These are phyloP conservation scores for Epichloe gansuensis DNA, from an alignment of 2,329 filamentous ascomycete genomes.

Conservation along the genomic window DNA sequence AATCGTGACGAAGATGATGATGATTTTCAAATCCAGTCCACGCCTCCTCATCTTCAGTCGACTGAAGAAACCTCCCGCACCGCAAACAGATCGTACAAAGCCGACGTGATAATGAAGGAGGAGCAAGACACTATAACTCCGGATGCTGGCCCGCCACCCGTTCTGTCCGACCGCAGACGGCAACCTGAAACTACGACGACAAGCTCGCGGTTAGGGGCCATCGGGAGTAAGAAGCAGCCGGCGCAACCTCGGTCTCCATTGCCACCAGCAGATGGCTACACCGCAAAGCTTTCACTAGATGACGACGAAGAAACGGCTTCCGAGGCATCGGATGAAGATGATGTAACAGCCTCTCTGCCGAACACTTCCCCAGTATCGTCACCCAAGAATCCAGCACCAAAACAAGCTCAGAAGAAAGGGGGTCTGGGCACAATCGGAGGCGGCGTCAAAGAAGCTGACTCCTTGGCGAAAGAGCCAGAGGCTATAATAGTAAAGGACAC, in stretches of 20 bases:
- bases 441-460: slow-evolving; percentile 10
- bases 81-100: slow-evolving; percentile 8
- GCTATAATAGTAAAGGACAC: neutral
- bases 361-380: slow-evolving; percentile 12
- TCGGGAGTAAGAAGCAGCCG: slow-evolving; percentile 21
- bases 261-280: slow-evolving; percentile 4
- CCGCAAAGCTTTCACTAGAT: slow-evolving; percentile 5
- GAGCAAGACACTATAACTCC: slow-evolving; percentile 14
- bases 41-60: slow-evolving; percentile 26
- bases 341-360: slow-evolving; percentile 13
- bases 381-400: slow-evolving; percentile 8
- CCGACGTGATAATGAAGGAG: slow-evolving; percentile 21
- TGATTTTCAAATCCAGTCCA: slow-evolving; percentile 39
- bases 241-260: slow-evolving; percentile 13
- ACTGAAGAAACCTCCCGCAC: slow-evolving; percentile 12
- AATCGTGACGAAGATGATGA: slow-evolving; percentile 30
- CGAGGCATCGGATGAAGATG: slow-evolving; percentile 23
- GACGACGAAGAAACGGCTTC: slow-evolving; percentile 31
- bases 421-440: slow-evolving; percentile 31
- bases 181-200: slow-evolving; percentile 10
- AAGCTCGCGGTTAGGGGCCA: slow-evolving; percentile 20
- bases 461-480: slow-evolving; percentile 2
- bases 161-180: slow-evolving; percentile 8
- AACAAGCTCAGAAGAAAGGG: slow-evolving; percentile 13
- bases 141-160: slow-evolving; percentile 10